Conservation (phyloP, 2,329 filamentous ascomycete genomes). For the Lomentospora prolificans region DNA sequence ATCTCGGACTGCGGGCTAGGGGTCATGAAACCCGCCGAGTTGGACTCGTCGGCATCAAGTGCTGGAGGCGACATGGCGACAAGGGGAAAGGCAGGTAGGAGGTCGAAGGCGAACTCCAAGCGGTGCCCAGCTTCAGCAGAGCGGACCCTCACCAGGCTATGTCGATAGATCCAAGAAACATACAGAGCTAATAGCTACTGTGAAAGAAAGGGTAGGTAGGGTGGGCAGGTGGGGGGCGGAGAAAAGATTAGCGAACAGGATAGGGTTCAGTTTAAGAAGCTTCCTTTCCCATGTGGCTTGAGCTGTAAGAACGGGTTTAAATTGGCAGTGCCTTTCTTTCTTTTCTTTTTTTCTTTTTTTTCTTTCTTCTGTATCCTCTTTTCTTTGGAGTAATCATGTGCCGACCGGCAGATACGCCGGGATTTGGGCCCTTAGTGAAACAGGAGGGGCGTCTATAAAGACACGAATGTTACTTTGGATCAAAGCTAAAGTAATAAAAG, state of each 20-base stretch:
- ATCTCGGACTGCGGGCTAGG: neutral
- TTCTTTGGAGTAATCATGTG: neutral
- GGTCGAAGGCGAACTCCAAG: neutral
- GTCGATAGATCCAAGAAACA: neutral
- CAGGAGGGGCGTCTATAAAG: neutral
- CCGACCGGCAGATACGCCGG: conserved; percentile 1
- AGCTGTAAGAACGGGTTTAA: neutral
- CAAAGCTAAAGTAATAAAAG: neutral
- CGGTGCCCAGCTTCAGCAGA: neutral
- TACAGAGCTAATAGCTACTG: neutral
- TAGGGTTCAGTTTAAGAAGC: neutral
- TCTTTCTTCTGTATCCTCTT: neutral
- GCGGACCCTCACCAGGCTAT: neutral
- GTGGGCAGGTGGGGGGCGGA: neutral
- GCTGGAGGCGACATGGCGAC: neutral
- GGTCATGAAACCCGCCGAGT: neutral
- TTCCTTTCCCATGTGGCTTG: neutral
- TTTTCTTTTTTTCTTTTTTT: neutral
- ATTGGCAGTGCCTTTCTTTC: neutral
- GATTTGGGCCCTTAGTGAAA: neutral
- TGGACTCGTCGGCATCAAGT: neutral
- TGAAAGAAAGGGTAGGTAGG: neutral
- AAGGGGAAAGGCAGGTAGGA: neutral
- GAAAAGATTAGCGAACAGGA: neutral
- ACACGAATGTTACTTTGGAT: neutral